These are phyloP conservation scores for Trypanosoma platydactyli DNA, from an alignment of 208 protist species.

Conservation along the genomic window DNA sequence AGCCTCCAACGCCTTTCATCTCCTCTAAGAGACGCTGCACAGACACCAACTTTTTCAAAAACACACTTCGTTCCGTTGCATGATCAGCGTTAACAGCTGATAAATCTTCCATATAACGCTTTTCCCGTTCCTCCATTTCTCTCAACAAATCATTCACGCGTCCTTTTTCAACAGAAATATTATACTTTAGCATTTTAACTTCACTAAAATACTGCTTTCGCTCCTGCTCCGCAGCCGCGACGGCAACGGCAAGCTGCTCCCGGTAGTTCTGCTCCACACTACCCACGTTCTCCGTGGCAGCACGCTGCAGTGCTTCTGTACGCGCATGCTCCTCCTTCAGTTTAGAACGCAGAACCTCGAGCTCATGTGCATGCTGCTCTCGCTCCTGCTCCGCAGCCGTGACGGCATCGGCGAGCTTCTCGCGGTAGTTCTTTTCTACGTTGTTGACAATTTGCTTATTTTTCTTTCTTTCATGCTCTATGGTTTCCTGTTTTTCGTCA, in stretches of 20 bases:
- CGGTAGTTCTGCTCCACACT: conserved; percentile 26
- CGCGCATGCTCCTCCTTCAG: conserved; percentile 4
- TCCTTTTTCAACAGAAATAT: not conserved
- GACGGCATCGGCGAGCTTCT: conserved; percentile 17
- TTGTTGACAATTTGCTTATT: conserved; percentile 9
- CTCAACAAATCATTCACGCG: too few species aligned
- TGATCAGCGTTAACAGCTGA: conserved; percentile 19
- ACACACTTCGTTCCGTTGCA: conserved; percentile 20
- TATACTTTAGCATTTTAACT: conserved; percentile 10
- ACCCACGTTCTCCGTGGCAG: conserved; percentile 7
- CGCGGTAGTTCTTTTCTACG: conserved; percentile 25
- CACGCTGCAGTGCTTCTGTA: conserved; percentile 13
- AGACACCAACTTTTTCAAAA: conserved; percentile 2
- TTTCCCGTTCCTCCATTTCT: not conserved
- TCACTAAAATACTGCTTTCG: conserved; percentile 9
- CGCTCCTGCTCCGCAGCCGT: conserved; percentile 22
- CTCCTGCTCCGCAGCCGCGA: conserved; percentile 23
- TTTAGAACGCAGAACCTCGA: conserved; percentile 4
- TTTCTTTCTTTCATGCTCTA: conserved; percentile 42
- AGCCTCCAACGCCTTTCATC: not conserved
- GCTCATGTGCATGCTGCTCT: conserved; percentile 8
- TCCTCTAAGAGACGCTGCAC: not conserved
- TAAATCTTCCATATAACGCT: conserved; percentile 7
- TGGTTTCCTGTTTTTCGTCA: conserved; percentile 32
- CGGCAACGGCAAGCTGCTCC: conserved; percentile 18